phyloP scores from a whole-genome alignment of 2,329 filamentous ascomycete species.

The Apiospora rasikravindrae region DNA sequence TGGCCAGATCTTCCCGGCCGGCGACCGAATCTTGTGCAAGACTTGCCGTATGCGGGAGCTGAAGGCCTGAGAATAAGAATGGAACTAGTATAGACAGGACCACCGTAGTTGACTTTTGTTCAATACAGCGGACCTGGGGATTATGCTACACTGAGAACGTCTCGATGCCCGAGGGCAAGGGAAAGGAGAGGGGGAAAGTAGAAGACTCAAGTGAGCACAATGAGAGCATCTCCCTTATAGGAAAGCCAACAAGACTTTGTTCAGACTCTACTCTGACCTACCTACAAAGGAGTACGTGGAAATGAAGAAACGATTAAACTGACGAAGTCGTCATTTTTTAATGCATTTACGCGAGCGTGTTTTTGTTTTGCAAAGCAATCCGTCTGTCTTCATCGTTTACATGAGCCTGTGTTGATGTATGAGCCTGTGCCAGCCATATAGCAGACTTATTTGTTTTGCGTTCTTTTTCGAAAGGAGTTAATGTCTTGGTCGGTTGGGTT shows the following conservation, averaged over 20 bases:
- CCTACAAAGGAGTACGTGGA: neutral
- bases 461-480: neutral
- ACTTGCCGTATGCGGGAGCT: conserved; percentile 63
- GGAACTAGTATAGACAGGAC: neutral
- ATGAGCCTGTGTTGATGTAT: neutral
- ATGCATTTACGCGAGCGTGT: neutral
- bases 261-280: neutral
- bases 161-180: no score
- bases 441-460: neutral
- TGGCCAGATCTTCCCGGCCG: conserved; percentile 68
- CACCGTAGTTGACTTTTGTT: neutral
- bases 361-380: neutral
- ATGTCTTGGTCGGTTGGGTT: neutral
- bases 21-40: conserved; percentile 65
- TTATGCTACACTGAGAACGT: neutral
- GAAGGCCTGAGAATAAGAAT: conserved; percentile 49
- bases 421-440: neutral
- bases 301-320: neutral
- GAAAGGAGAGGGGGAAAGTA: neutral
- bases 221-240: neutral
- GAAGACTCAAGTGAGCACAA: neutral
- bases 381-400: conserved; percentile 8
- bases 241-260: neutral
- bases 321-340: conserved; percentile 9
- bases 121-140: neutral